Evolutionary conservation across 1,284 basidiomycete genomes (phyloP).

Genomic region (Microbotryum scabiosae): DNA sequence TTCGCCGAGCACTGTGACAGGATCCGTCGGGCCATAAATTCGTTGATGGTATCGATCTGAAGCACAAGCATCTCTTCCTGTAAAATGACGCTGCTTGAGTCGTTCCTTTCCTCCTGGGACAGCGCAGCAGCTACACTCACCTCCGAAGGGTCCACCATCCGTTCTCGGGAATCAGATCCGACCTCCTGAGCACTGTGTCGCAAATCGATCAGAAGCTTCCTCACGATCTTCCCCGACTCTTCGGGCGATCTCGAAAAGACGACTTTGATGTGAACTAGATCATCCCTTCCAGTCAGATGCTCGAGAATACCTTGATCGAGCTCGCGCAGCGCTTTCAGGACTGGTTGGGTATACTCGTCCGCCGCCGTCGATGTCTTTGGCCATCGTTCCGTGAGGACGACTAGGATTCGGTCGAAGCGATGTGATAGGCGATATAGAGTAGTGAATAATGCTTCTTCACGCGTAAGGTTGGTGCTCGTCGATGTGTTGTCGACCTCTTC

Average conservation of each 20-base stretch:
- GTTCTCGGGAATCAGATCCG: background rate
- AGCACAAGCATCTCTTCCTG: conserved; percentile 9
- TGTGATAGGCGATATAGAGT: conserved; percentile 1
- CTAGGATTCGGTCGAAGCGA: conserved; percentile 1
- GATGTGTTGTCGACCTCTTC: background rate
- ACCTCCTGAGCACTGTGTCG: background rate
- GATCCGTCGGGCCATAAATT: conserved; percentile 1
- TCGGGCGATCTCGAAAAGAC: background rate
- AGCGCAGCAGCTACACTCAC: background rate
- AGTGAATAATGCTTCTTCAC: conserved; percentile 1
- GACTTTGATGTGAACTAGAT: background rate
- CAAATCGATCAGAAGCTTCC: background rate
- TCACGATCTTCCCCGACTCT: conserved; percentile 1
- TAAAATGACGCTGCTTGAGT: no score
- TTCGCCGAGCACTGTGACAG: background rate
- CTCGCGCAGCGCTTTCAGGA: background rate
- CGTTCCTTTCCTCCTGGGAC: no score
- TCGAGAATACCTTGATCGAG: background rate
- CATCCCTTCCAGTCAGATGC: background rate
- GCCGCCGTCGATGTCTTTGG: background rate
- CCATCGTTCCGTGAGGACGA: conserved; percentile 8
- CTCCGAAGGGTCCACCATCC: conserved; percentile 7
- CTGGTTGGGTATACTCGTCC: conserved; percentile 6
- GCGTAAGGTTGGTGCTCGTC: background rate
- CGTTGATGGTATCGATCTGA: conserved; percentile 1